A percentile compares a stretch with the other conserved stretches of the same genome.
Evolutionary conservation across 2,329 filamentous ascomycete genomes (phyloP).

Genomic region (Trichophyton mentagrophytes): DNA sequence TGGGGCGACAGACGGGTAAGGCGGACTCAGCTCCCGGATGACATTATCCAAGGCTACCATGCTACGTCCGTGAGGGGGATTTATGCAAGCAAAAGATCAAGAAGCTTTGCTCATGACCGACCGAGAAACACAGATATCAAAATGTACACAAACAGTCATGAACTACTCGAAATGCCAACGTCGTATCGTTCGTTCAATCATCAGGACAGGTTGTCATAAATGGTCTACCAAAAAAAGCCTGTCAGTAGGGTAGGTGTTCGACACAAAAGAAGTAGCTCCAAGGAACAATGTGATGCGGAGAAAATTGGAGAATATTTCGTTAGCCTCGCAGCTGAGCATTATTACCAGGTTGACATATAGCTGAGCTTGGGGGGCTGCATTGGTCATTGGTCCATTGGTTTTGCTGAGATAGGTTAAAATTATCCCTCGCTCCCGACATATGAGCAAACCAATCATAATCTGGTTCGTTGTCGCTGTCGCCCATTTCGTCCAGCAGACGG

Average conservation of each 20-base stretch:
- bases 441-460: slow-evolving; percentile 13
- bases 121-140: neutral
- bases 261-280: neutral
- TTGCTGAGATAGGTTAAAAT: neutral
- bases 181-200: neutral
- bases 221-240: neutral
- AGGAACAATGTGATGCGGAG: neutral
- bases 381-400: neutral
- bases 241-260: too few relatives aligned
- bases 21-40: neutral
- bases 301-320: neutral
- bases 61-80: neutral
- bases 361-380: neutral
- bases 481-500: slow-evolving; percentile 20
- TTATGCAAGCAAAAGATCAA: neutral
- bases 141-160: neutral
- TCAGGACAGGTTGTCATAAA: neutral
- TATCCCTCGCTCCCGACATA: neutral
- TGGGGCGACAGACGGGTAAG: neutral
- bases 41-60: neutral
- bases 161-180: neutral
- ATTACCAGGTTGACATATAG: neutral
- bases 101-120: neutral
- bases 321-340: neutral
- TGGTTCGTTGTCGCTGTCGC: slow-evolving; percentile 17